Percentiles rank a stretch among this genome's conserved stretches.
Conservation (phyloP, 495 filamentous ascomycete species). For the Bathelium albidoporum region DNA sequence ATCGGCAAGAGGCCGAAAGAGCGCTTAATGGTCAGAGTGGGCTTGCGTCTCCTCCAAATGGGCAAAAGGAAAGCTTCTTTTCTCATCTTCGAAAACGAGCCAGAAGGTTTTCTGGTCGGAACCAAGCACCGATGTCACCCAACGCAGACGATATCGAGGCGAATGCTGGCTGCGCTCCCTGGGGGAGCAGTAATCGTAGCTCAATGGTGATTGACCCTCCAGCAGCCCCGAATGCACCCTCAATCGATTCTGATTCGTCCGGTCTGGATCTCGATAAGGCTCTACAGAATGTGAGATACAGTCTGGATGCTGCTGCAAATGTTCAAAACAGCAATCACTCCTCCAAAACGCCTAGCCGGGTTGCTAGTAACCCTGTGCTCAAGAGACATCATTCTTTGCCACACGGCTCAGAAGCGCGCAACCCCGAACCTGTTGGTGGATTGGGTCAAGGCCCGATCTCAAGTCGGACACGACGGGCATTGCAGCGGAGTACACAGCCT, state of each 20-base stretch:
- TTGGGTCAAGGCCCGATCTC: slow-evolving; percentile 52
- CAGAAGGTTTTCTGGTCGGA: slow-evolving; percentile 80
- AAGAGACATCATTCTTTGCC: slow-evolving; percentile 70
- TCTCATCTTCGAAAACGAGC: slow-evolving; percentile 93
- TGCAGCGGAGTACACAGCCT: slow-evolving; percentile 64
- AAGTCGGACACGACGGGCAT: slow-evolving; percentile 70
- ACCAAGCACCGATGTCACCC: slow-evolving; percentile 64
- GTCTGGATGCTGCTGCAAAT: slow-evolving; percentile 48
- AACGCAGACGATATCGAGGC: slow-evolving; percentile 78
- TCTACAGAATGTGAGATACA: slow-evolving; percentile 58
- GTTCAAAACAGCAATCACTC: slow-evolving; percentile 27
- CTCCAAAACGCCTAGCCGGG: slow-evolving; percentile 20
- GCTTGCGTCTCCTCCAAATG: slow-evolving; percentile 52
- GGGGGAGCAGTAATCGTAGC: slow-evolving; percentile 67
- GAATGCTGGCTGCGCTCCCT: slow-evolving; percentile 82
- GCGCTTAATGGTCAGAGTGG: slow-evolving; percentile 75
- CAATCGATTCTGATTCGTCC: slow-evolving; percentile 46
- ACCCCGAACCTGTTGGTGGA: slow-evolving; percentile 38
- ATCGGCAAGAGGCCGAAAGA: slow-evolving; percentile 83
- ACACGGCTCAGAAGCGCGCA: slow-evolving; percentile 51
- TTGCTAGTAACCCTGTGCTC: slow-evolving; percentile 32
- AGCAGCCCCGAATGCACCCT: slow-evolving; percentile 20
- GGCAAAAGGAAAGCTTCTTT: slow-evolving; percentile 89
- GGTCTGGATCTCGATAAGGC: slow-evolving; percentile 55
- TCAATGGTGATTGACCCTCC: slow-evolving; percentile 49